Evolutionary conservation across 2,329 filamentous ascomycete species (phyloP), one percentile per base, ranked within the genome.

Genomic region (Stagonosporopsis chrysanthemi): DNA sequence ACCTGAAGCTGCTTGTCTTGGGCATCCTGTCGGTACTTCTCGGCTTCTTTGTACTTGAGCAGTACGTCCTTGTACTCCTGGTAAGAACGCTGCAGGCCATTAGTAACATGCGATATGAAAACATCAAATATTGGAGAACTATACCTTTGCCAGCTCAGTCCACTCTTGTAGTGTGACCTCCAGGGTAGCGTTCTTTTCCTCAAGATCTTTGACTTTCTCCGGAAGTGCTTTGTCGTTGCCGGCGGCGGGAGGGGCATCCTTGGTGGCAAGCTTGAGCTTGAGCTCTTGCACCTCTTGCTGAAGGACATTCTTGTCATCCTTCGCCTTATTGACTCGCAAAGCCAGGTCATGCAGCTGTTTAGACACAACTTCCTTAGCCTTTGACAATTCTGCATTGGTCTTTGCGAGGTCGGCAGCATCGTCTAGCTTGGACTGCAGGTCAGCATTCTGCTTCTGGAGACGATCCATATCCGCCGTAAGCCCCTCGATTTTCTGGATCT

Each of bases 21-120:
- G 8, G 55, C 58, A 5, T 63, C 62, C 9, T 63, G 40, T n/a
- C 62, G 61, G 26, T 55, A 47, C 38, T 67, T 43, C 5, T 69
- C 66, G 14, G 64, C 68, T 31, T 66, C 39, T 52, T 65, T 65
- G 60, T 58, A 67, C 2, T 35, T 51, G 1, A 68, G 63, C 5
- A 66, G 52, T 50, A 72, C 60, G 0, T 64, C 61, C 47, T 68
- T 65, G 50, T 71, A 74, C 50, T 70, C 61, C 8, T 56, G 48
- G 56, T 72, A 73, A 1, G 69, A 68, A 17, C 52, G 58, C 71
- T 71, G 38, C 22, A 19, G 23, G 19, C n/a, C 6, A 46, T 65
- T 36, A 63, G 58, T 41, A 11, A 23, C 11, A 6, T 33, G 29
- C 2, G 14, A 24, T 9, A 5, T 9, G 6, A 3, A 4, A 36